Conservation (phyloP, 495 filamentous ascomycete genomes). For the Annulohypoxylon stygium region DNA sequence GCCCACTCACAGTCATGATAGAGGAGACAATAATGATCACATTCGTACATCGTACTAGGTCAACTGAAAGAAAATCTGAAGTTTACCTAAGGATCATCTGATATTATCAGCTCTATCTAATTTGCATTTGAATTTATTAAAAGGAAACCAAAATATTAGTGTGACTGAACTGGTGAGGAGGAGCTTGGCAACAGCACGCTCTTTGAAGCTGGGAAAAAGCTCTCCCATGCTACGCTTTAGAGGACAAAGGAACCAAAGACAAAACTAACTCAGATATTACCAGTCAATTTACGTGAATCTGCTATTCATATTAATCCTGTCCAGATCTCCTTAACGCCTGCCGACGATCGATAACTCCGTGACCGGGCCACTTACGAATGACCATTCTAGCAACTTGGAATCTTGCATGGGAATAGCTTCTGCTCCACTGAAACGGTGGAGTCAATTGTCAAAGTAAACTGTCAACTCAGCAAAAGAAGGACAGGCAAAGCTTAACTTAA, state of each 20-base stretch:
- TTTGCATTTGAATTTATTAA: background rate
- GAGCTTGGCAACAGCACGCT: background rate
- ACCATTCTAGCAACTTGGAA: background rate
- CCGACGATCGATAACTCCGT: background rate
- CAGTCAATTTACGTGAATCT: background rate
- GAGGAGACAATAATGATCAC: background rate
- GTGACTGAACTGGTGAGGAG: background rate
- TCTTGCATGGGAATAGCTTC: background rate
- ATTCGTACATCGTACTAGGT: background rate
- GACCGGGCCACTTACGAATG: background rate
- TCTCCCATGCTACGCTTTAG: background rate
- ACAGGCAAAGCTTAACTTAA: background rate
- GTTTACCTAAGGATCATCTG: background rate
- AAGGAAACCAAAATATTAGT: background rate
- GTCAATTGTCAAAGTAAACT: too few species aligned
- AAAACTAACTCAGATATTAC: background rate
- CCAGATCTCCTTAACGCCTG: background rate
- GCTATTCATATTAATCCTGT: background rate
- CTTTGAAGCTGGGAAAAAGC: background rate
- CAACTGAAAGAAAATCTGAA: background rate
- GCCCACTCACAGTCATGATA: too few species aligned
- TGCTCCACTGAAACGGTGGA: background rate
- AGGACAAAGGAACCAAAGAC: background rate
- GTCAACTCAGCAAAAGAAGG: background rate
- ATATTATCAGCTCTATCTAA: background rate